Percentiles rank a stretch among this genome's conserved stretches.
phyloP scores from a whole-genome alignment of 1,284 basidiomycete genomes.

The Meripilus lineatus region DNA sequence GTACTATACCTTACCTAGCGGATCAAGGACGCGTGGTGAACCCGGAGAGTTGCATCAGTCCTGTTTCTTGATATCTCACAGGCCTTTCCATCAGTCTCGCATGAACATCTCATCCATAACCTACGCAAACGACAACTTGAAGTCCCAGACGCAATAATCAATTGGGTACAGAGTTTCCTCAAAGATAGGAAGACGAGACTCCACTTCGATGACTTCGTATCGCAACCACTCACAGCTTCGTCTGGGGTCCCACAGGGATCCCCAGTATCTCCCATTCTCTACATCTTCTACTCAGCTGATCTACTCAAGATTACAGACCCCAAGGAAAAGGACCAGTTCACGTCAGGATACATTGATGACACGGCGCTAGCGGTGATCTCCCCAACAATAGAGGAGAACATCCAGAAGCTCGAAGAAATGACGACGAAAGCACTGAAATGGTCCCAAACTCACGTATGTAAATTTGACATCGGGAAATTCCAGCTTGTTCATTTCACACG shows the following conservation, averaged over 20 bases:
- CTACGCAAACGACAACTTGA: constrained; percentile 23
- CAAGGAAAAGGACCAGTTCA: too few relatives aligned
- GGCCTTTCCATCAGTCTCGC: constrained; percentile 32
- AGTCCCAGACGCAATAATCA: constrained; percentile 20
- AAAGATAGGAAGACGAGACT: constrained; percentile 20
- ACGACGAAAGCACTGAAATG: constrained; percentile 22
- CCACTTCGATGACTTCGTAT: constrained; percentile 26
- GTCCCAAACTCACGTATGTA: constrained; percentile 19
- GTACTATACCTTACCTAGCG: constrained; percentile 27
- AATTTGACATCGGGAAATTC: constrained; percentile 22
- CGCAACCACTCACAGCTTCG: constrained; percentile 17
- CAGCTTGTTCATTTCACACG: constrained; percentile 15
- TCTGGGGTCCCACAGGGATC: constrained; percentile 31
- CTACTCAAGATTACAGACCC: too few relatives aligned
- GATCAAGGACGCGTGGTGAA: constrained; percentile 32
- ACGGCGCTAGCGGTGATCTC: too few relatives aligned
- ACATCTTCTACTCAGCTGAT: constrained; percentile 31
- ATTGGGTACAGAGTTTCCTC: constrained; percentile 23
- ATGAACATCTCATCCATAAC: constrained; percentile 27
- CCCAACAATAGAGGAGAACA: too few relatives aligned
- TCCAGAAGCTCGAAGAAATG: too few relatives aligned
- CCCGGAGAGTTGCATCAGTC: constrained; percentile 26
- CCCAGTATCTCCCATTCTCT: constrained; percentile 27
- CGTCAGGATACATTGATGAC: too few relatives aligned
- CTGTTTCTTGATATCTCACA: constrained; percentile 38